Conservation (phyloP, 164 flowering plant species). For the Kalanchoe fedtschenkoi region DNA sequence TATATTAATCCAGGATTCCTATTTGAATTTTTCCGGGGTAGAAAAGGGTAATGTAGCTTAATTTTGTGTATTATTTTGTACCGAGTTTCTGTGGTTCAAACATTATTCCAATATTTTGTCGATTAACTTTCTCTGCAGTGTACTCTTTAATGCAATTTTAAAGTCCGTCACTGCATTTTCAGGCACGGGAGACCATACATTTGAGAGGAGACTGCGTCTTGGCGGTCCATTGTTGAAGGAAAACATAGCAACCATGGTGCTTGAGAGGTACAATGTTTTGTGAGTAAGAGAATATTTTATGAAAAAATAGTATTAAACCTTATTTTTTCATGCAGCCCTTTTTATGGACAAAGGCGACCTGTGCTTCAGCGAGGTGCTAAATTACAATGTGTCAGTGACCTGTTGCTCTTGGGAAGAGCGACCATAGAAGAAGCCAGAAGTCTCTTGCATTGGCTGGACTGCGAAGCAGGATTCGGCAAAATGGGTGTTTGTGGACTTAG, state of each 20-base stretch:
- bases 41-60: no score
- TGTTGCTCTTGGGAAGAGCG: conserved; percentile 79
- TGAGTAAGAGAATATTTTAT: no score
- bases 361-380: conserved; percentile 73
- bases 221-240: conserved; percentile 90
- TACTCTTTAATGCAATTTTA: background rate
- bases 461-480: conserved; percentile 79
- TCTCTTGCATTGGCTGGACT: conserved; percentile 78
- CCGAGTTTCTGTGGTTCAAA: background rate
- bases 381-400: conserved; percentile 91
- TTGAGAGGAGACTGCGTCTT: conserved; percentile 88
- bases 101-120: background rate
- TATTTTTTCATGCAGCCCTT: conserved; percentile 53
- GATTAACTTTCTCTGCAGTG: background rate
- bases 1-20: no score
- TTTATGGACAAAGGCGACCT: conserved; percentile 87
- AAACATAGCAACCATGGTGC: conserved; percentile 97
- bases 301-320: no score
- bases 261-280: conserved; percentile 96
- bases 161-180: conserved; percentile 8
- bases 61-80: no score
- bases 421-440: conserved; percentile 91
- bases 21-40: no score
- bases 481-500: conserved; percentile 95
- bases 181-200: conserved; percentile 97